These are phyloP conservation scores for Geosmithia morbida DNA, from an alignment of 2,329 filamentous ascomycete genomes.

Conservation along the genomic window DNA sequence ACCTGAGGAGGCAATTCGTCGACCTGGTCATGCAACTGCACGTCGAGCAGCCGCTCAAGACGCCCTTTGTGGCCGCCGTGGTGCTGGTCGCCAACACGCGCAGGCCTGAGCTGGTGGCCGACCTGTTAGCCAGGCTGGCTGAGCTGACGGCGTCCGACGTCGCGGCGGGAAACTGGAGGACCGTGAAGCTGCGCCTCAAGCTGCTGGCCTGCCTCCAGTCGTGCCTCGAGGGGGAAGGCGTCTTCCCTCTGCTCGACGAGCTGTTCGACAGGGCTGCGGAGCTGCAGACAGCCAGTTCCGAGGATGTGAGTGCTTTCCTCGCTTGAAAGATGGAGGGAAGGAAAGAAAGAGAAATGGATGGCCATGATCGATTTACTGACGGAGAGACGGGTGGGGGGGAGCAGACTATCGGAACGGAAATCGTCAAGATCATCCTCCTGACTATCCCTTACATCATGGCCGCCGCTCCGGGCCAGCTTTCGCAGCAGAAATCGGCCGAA, in stretches of 20 bases:
- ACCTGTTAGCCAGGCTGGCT: constrained; percentile 52
- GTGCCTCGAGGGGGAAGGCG: constrained; percentile 66
- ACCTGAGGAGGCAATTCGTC: constrained; percentile 59
- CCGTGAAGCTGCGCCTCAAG: constrained; percentile 80
- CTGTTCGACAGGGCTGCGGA: constrained; percentile 88
- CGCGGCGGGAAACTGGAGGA: constrained; percentile 66
- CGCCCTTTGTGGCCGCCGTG: constrained; percentile 82
- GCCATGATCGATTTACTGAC: too few relatives aligned
- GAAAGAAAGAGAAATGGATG: constrained; percentile 1
- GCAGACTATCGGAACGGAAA: constrained; percentile 60
- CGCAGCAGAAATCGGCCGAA: constrained; percentile 55
- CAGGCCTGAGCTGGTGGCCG: constrained; percentile 58
- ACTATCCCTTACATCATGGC: constrained; percentile 85
- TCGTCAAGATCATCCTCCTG: constrained; percentile 92
- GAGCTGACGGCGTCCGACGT: constrained; percentile 52
- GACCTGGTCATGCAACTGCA: constrained; percentile 63
- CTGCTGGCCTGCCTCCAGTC: constrained; percentile 79
- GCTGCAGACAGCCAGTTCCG: constrained; percentile 80
- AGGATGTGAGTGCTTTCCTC: constrained; percentile 53
- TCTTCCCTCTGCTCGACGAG: constrained; percentile 76
- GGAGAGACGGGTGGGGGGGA: too few relatives aligned
- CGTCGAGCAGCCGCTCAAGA: constrained; percentile 90
- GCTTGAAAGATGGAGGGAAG: not conserved
- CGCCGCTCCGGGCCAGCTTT: constrained; percentile 51
- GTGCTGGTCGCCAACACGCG: constrained; percentile 66